These are phyloP conservation scores for Chernovozyma sophiae-reginae DNA, from an alignment of 1,139 yeast species.

Conservation along the genomic window DNA sequence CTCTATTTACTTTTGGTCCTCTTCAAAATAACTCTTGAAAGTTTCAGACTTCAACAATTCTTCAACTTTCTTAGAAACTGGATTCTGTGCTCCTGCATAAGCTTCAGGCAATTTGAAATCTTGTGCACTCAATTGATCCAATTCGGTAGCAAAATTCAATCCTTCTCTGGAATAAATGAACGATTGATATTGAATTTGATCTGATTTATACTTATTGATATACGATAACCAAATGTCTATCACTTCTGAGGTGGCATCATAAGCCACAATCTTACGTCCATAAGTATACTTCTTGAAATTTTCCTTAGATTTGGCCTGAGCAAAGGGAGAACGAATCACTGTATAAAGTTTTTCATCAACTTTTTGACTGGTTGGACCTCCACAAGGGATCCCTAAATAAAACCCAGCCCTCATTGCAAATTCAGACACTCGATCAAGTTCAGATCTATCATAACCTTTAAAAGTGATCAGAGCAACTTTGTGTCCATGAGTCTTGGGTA, in stretches of 20 bases:
- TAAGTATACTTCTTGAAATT: conserved; percentile 88
- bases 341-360: conserved; percentile 79
- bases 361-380: conserved; percentile 56
- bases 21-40: conserved; percentile 45
- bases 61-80: conserved; percentile 67
- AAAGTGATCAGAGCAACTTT: conserved; percentile 67
- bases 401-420: conserved; percentile 88
- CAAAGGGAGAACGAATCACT: conserved; percentile 89
- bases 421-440: conserved; percentile 73
- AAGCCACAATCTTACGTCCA: conserved; percentile 67
- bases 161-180: conserved; percentile 60
- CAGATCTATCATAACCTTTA: conserved; percentile 68
- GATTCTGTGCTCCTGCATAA: conserved; percentile 44
- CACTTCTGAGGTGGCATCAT: conserved; percentile 83
- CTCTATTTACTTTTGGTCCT: conserved; percentile 6
- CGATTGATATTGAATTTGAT: conserved; percentile 83
- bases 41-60: conserved; percentile 57
- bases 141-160: conserved; percentile 35
- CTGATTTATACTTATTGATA: conserved; percentile 69
- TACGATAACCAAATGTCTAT: conserved; percentile 81
- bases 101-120: conserved; percentile 34
- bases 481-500: conserved; percentile 66
- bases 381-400: conserved; percentile 80
- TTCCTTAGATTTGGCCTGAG: conserved; percentile 91
- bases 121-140: conserved; percentile 24